A percentile compares a stretch with the other conserved stretches of the same genome.
These are phyloP conservation scores for Pythium insidiosum DNA, from an alignment of 352 stramenopile species.

Conservation along the genomic window DNA sequence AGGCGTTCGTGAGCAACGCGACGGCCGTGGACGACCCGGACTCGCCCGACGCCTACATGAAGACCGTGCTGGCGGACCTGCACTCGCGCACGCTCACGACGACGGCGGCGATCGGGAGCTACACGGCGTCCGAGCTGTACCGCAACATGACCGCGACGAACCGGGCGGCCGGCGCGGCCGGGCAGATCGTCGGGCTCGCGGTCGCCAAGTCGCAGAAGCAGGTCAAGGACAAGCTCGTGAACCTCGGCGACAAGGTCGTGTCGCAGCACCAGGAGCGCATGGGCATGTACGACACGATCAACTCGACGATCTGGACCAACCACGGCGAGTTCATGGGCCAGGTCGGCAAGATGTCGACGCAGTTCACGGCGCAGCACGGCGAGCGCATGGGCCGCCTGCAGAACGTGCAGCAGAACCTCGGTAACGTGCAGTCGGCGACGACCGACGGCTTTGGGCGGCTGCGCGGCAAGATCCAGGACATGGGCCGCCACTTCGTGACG, in stretches of 20 bases:
- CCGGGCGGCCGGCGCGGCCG: not conserved
- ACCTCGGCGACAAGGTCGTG: slow-evolving; percentile 1
- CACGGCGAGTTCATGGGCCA: slow-evolving; percentile 7
- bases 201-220: slow-evolving; percentile 1
- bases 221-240: slow-evolving; percentile 5
- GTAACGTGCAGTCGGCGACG: slow-evolving; percentile 3
- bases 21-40: not conserved
- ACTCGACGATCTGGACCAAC: slow-evolving; percentile 9
- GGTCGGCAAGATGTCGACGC: slow-evolving; percentile 3
- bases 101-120: not conserved
- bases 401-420: not conserved
- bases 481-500: slow-evolving; percentile 5
- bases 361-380: slow-evolving; percentile 6
- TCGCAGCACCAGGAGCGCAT: slow-evolving; percentile 5
- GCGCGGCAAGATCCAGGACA: slow-evolving; percentile 3
- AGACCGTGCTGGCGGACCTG: not conserved
- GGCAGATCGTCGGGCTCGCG: not conserved
- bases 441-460: slow-evolving; percentile 3
- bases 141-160: slow-evolving; percentile 4
- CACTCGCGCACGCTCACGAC: slow-evolving; percentile 1
- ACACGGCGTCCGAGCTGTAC: slow-evolving; percentile 4
- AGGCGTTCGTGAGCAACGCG: not conserved
- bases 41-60: not conserved
- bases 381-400: slow-evolving; percentile 5
- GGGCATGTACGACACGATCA: slow-evolving; percentile 6